Percentiles rank a stretch among this genome's conserved stretches.
Conservation (phyloP, 148 eudicot species). For the Rhododendron henanense region DNA sequence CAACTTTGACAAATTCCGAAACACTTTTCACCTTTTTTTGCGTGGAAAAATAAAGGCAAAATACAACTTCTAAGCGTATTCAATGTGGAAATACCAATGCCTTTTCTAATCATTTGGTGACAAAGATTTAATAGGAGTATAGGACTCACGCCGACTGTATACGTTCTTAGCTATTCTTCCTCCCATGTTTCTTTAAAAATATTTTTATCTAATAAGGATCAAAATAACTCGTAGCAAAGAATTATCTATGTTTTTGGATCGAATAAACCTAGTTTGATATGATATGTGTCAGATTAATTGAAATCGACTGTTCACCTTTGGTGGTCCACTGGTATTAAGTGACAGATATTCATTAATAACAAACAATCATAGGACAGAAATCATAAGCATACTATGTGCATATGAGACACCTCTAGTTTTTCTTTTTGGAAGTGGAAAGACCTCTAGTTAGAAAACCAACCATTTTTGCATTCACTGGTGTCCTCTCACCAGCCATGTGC, state of each 20-base stretch:
- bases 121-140: background rate
- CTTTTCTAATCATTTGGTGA: background rate
- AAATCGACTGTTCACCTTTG: background rate
- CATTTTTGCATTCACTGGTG: conserved; percentile 92
- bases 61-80: background rate
- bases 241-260: background rate
- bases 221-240: background rate
- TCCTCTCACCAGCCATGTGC: conserved; percentile 95
- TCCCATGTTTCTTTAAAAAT: background rate
- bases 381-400: background rate
- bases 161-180: background rate
- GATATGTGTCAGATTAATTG: background rate
- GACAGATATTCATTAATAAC: background rate
- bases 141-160: background rate
- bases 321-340: background rate
- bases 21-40: background rate
- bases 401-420: background rate
- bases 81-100: background rate
- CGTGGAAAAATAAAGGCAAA: background rate
- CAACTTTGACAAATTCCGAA: background rate
- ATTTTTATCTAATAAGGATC: background rate
- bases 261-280: background rate
- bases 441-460: conserved; percentile 38
- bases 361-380: background rate
- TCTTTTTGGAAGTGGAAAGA: background rate